A percentile compares a stretch with the other conserved stretches of the same genome.
Conservation (phyloP, 2,329 filamentous ascomycete species). For the Penicillium aurantiogriseum region DNA sequence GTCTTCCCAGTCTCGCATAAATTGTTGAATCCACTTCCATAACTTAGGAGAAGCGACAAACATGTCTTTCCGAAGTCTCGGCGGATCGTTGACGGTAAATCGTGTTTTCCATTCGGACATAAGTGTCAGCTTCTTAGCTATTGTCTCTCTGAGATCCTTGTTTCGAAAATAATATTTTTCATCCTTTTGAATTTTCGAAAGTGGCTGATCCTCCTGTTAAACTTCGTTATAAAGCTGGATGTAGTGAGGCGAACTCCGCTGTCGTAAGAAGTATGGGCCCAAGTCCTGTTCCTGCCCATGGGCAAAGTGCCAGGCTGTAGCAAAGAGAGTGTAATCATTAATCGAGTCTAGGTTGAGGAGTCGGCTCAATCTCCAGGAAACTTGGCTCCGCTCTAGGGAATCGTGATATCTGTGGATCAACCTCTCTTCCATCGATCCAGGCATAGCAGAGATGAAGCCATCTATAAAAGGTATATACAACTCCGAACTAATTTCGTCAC, state of each 20-base stretch:
- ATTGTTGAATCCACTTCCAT: conserved; percentile 23
- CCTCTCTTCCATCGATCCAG: background rate
- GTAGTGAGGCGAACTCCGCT: background rate
- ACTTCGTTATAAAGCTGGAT: background rate
- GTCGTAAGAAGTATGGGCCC: background rate
- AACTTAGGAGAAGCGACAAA: conserved; percentile 20
- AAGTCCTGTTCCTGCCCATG: background rate
- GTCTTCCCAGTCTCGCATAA: conserved; percentile 16
- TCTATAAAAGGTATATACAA: background rate
- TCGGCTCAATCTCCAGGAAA: background rate
- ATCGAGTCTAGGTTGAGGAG: background rate
- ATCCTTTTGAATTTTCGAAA: background rate
- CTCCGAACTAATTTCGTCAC: background rate
- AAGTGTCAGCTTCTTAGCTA: background rate
- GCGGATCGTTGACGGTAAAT: background rate
- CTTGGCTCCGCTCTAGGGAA: background rate
- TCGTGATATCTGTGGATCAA: background rate
- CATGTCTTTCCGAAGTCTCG: conserved; percentile 17
- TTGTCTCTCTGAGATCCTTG: background rate
- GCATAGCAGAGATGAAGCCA: background rate
- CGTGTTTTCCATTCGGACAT: background rate
- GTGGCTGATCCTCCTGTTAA: background rate
- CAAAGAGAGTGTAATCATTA: background rate
- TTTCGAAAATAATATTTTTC: background rate
- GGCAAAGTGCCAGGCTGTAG: background rate